phyloP scores from a whole-genome alignment of 2,329 filamentous ascomycete genomes.

The Tolypocladium guangdongense region DNA sequence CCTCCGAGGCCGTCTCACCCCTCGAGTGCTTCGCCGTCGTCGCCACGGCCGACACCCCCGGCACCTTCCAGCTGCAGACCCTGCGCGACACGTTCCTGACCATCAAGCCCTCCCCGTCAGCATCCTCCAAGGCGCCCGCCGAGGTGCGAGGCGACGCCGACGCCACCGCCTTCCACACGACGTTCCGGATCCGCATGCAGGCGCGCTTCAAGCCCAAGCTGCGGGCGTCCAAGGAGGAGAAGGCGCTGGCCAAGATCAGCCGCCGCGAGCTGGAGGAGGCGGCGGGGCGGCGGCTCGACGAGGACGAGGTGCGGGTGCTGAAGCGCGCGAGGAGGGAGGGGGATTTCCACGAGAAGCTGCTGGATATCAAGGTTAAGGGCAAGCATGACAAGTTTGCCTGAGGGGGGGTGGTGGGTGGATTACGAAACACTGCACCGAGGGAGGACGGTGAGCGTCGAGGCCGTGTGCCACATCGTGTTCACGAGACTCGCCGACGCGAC shows the following conservation, averaged over 20 bases:
- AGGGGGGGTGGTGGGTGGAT: slow-evolving; percentile 1
- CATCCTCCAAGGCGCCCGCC: slow-evolving; percentile 36
- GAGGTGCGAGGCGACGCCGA: slow-evolving; percentile 71
- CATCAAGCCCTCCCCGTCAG: slow-evolving; percentile 36
- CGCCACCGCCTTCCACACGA: slow-evolving; percentile 55
- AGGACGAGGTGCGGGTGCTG: slow-evolving; percentile 75
- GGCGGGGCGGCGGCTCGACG: slow-evolving; percentile 63
- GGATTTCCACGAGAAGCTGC: slow-evolving; percentile 75
- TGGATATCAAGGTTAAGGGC: slow-evolving; percentile 81
- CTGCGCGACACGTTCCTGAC: slow-evolving; percentile 60
- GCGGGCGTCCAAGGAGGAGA: slow-evolving; percentile 71
- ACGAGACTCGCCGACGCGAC: no score
- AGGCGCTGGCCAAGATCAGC: slow-evolving; percentile 74
- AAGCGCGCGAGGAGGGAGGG: slow-evolving; percentile 79
- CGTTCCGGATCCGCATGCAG: slow-evolving; percentile 82
- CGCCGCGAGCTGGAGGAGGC: slow-evolving; percentile 74
- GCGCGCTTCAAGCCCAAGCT: slow-evolving; percentile 82
- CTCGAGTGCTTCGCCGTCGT: slow-evolving; percentile 73
- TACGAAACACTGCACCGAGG: no score
- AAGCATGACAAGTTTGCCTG: slow-evolving; percentile 75
- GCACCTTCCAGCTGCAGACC: slow-evolving; percentile 66
- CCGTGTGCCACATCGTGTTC: no score
- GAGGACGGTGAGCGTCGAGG: no score
- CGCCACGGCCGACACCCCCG: slow-evolving; percentile 51
- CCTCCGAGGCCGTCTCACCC: slow-evolving; percentile 68